phyloP scores from a whole-genome alignment of 805 yeast species.

The Yarrowia osloensis region DNA sequence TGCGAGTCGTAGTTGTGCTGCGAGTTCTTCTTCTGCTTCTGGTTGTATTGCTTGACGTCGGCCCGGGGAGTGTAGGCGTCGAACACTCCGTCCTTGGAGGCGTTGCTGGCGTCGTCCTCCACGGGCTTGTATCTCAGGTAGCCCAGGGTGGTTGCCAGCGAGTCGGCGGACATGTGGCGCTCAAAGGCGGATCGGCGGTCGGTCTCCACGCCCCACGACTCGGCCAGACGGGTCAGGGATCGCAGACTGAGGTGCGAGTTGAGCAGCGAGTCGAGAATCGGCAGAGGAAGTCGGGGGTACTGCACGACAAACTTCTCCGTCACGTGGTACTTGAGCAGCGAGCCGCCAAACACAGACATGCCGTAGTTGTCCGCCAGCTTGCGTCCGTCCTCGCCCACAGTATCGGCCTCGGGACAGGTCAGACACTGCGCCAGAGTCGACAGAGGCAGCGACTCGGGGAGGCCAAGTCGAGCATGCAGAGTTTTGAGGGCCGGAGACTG shows the following conservation, averaged over 20 bases:
- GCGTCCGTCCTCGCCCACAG: conserved; percentile 43
- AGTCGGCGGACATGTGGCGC: conserved; percentile 67
- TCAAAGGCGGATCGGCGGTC: conserved; percentile 66
- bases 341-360: conserved; percentile 78
- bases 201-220: conserved; percentile 83
- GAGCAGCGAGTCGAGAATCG: conserved; percentile 72
- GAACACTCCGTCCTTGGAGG: conserved; percentile 36
- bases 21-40: conserved; percentile 37
- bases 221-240: conserved; percentile 66
- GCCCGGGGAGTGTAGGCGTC: conserved; percentile 41
- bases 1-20: conserved; percentile 28
- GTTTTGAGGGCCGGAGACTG: conserved; percentile 74
- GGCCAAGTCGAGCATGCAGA: conserved; percentile 70
- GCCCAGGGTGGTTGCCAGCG: conserved; percentile 68
- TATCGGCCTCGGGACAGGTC: conserved; percentile 53
- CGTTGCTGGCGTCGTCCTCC: conserved; percentile 23
- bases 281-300: conserved; percentile 88
- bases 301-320: conserved; percentile 69
- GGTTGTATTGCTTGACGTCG: conserved; percentile 50
- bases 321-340: conserved; percentile 71
- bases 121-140: conserved; percentile 39
- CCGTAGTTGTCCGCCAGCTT: conserved; percentile 73
- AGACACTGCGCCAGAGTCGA: conserved; percentile 80
- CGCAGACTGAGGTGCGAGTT: conserved; percentile 71
- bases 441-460: conserved; percentile 58